Base-by-base conservation (phyloP, 2,329 filamentous ascomycete genomes). In the Scortechinia acanthostroma region DNA sequence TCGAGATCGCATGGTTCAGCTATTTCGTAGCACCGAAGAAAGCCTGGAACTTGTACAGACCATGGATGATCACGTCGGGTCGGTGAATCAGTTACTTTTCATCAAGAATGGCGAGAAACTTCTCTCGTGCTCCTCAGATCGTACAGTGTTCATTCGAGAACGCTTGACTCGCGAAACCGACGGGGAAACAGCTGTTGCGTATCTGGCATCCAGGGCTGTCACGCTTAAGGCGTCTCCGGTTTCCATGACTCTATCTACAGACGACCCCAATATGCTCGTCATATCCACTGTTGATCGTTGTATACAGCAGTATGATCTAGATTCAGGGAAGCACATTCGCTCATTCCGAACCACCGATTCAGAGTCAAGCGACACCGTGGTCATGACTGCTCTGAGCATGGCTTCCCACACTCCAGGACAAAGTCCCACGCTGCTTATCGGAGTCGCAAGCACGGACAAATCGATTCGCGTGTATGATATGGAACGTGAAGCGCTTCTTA, bases 41-140 rank as follows among this genome's bases (percentile, higher is more conserved):
- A 55, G 52, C 6, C 70, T 79, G 55, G 67, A 76, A 21, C 60
- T 84, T 22, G 59, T 80, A 19, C 80, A 84, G 55, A 83, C 80
- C 0, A 70, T 83, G 57, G 77, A 83, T 51, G 79, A 84, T 50
- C 80, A 84, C 58, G 77, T 80, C 35, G 78, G 76, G 5, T 71
- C 76, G 13, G 77, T 84, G 22, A 74, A 67, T 19, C 69, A 74
- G 19, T 57, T 83, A 5, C 54, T 74, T 2, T 79, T 82, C 51
- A 65, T 72, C 4, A 64, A 71, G 19, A 62, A 74, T 46, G 77
- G 77, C 3, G 63, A 69, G n/a, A 65, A 63, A 17, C 57, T 84
- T 15, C 61, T 83, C 3, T 83, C 80, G 0, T 75, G 70, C 49
- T 83, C 80, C 3, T 66, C 73, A 13, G 80, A 84, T 55, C 71